Evolutionary conservation across 345 rosid species (phyloP), one percentile per base, ranked within the genome.

Genomic region (Psidium friedrichsthalianum): DNA sequence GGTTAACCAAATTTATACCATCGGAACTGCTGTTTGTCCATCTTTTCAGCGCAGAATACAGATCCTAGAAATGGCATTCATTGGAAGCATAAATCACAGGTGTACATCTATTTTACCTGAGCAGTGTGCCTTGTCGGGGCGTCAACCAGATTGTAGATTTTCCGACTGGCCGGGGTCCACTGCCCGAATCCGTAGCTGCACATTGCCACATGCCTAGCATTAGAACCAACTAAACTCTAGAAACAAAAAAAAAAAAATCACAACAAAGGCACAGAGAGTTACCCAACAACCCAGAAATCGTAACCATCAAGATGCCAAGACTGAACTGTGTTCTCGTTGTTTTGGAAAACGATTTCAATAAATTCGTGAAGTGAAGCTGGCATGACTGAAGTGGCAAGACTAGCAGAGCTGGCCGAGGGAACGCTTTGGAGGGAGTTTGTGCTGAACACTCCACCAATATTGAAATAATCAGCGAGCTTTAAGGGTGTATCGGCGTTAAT

Each of bases 231-330:
- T 80, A 83, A 55, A 18, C 3, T 2, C 54, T 8, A 6, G 49
- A 84, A 22, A 84, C 21, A 52, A 84, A 20, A 20, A 40, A n/a
- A n/a, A n/a, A 82, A 7, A 51, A 52, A 57, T 83, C 57, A 8
- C 5, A 52, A 53, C 64, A 82, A 81, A 76, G 83, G 58, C 64
- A 13, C 5, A 11, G 55, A 82, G 52, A 90, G 95, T 92, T 87
- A 96, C 97, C 99, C 99, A 13, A 94, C 93, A 85, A 90, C 98
- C 98, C 98, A 95, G 89, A 95, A 95, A 89, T 95, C 98, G 84
- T 94, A 96, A 55, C 99, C 99, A 86, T 96, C 99, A 58, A 95
- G 96, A 87, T 96, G 99, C 99, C 99, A 96, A 86, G 98, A 94
- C 86, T 96, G 98, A 89, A 93, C 87, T 4, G 89, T 16, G 13